Evolutionary conservation across 2,329 filamentous ascomycete species (phyloP).

Genomic region (Fusarium sp.): DNA sequence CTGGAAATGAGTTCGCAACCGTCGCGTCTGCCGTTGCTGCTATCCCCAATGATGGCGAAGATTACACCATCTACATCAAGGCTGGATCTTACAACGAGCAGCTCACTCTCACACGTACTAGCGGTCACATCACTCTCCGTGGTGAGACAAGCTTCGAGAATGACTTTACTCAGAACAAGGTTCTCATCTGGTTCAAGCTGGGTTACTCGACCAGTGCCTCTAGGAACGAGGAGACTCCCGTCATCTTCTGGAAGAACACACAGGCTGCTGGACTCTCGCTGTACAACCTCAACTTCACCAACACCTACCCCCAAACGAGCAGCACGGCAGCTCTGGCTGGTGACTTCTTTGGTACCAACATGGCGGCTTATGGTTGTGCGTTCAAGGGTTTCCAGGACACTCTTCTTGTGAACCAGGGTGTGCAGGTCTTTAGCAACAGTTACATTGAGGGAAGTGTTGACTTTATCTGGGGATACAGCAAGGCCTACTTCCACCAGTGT

Average conservation of each 20-base stretch:
- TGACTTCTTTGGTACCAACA: constrained; percentile 46
- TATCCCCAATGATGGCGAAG: constrained; percentile 43
- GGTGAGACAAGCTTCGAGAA: constrained; percentile 37
- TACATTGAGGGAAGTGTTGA: constrained; percentile 45
- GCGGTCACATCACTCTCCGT: constrained; percentile 29
- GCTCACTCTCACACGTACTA: constrained; percentile 23
- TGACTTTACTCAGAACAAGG: constrained; percentile 35
- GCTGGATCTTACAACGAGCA: constrained; percentile 39
- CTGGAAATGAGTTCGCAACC: constrained; percentile 52
- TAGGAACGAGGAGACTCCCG: constrained; percentile 55
- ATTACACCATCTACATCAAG: constrained; percentile 39
- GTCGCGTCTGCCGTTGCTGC: constrained; percentile 56
- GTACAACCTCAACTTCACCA: constrained; percentile 69
- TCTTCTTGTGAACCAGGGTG: constrained; percentile 57
- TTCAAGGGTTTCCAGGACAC: constrained; percentile 62
- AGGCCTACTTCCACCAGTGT: constrained; percentile 50
- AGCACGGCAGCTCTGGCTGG: constrained; percentile 55
- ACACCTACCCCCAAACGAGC: constrained; percentile 55
- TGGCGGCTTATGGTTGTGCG: constrained; percentile 53
- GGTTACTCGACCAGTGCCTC: constrained; percentile 49
- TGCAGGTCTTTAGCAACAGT: constrained; percentile 57
- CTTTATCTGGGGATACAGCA: constrained; percentile 45
- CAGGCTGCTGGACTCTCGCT: constrained; percentile 60
- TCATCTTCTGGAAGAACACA: constrained; percentile 57
- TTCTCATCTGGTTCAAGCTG: constrained; percentile 31